These are phyloP conservation scores for Hibiscus mutabilis DNA, from an alignment of 345 rosid species.

Conservation along the genomic window DNA sequence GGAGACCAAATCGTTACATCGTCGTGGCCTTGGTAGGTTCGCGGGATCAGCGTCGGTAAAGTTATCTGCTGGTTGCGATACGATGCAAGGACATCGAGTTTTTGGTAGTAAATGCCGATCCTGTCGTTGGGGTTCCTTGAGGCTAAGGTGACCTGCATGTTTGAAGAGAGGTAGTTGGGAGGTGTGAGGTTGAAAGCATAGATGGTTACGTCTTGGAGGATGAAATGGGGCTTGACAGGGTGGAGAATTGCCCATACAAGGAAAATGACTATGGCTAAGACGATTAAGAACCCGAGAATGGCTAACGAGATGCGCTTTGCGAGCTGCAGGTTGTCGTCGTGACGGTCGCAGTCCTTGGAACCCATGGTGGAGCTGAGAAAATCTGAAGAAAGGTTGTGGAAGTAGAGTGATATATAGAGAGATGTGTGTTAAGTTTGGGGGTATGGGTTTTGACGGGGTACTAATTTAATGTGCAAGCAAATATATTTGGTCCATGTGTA, in stretches of 20 bases:
- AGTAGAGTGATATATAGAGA: background rate
- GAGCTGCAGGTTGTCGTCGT: slow-evolving; percentile 15
- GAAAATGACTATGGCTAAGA: slow-evolving; percentile 32
- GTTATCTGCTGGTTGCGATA: slow-evolving; percentile 78
- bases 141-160: slow-evolving; percentile 57
- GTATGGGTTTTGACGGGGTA: background rate
- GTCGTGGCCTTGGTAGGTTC: slow-evolving; percentile 55
- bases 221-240: slow-evolving; percentile 59
- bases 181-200: slow-evolving; percentile 43
- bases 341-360: slow-evolving; percentile 29
- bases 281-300: slow-evolving; percentile 10
- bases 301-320: slow-evolving; percentile 16
- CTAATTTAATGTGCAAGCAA: background rate
- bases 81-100: slow-evolving; percentile 41
- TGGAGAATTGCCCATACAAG: slow-evolving; percentile 48
- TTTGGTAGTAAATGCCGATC: slow-evolving; percentile 54
- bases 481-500: background rate
- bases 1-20: slow-evolving; percentile 71
- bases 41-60: slow-evolving; percentile 39
- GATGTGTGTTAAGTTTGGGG: background rate
- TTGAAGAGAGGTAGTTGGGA: slow-evolving; percentile 35
- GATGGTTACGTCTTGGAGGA: slow-evolving; percentile 61
- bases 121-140: slow-evolving; percentile 57
- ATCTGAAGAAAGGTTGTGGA: background rate
- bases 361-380: slow-evolving; percentile 20